Conservation (phyloP, 441 rosid species). For the Corymbia calophylla region DNA sequence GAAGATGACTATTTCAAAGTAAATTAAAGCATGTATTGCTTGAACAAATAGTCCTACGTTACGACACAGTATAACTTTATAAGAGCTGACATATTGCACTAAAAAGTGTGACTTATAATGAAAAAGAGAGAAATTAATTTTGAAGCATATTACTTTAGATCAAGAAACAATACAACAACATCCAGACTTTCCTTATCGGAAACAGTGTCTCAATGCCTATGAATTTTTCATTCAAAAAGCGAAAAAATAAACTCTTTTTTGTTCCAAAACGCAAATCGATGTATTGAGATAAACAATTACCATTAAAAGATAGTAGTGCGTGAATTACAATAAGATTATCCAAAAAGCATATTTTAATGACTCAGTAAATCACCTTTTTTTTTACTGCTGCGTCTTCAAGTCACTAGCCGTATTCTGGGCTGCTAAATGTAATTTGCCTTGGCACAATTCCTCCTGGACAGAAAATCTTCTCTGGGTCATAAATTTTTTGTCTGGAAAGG, state of each 20-base stretch:
- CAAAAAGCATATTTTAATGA: not conserved
- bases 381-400: no score
- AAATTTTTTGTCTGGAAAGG: no score
- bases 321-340: not conserved
- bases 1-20: not conserved
- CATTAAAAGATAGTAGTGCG: not conserved
- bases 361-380: no score
- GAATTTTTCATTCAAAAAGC: not conserved
- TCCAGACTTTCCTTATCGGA: not conserved
- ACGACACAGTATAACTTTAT: no score
- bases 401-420: no score
- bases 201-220: fast-evolving
- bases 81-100: not conserved
- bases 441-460: no score
- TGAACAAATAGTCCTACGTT: not conserved
- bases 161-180: not conserved
- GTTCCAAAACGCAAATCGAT: not conserved
- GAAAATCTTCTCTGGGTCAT: no score
- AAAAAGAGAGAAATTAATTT: not conserved
- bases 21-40: fast-evolving
- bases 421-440: no score
- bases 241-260: not conserved
- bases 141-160: not conserved
- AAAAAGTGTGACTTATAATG: not conserved
- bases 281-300: not conserved